A percentile compares a stretch with the other conserved stretches of the same genome.
Evolutionary conservation across 1,284 basidiomycete genomes (phyloP).

Genomic region (Ceratobasidium sp.): DNA sequence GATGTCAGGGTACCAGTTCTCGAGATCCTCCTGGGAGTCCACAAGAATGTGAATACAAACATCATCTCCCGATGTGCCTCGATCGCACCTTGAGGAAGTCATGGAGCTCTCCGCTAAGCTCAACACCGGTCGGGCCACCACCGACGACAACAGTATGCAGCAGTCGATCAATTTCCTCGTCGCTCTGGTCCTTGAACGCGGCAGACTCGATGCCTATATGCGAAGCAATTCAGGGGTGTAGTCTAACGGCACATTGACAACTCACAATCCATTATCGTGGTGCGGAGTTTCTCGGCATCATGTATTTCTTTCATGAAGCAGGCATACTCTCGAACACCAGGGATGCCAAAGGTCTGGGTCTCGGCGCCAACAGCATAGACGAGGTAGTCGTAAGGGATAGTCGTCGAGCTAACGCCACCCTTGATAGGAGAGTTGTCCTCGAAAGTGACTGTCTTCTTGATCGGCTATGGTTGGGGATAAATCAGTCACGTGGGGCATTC

Average conservation of each 20-base stretch:
- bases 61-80: background rate
- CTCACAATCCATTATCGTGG: slow-evolving; percentile 75
- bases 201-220: slow-evolving; percentile 81
- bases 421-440: slow-evolving; percentile 81
- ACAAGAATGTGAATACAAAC: background rate
- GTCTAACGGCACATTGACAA: no score
- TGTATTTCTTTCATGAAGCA: slow-evolving; percentile 97
- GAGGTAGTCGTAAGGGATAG: slow-evolving; percentile 94
- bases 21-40: slow-evolving; percentile 75
- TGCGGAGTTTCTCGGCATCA: slow-evolving; percentile 85
- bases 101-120: slow-evolving; percentile 89
- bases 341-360: slow-evolving; percentile 95
- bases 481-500: slow-evolving; percentile 5
- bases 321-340: slow-evolving; percentile 89
- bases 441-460: slow-evolving; percentile 92
- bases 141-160: slow-evolving; percentile 95
- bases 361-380: slow-evolving; percentile 96
- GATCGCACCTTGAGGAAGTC: slow-evolving; percentile 80
- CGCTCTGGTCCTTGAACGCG: slow-evolving; percentile 87
- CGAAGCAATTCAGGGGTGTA: background rate
- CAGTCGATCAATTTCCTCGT: slow-evolving; percentile 86
- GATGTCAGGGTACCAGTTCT: slow-evolving; percentile 82
- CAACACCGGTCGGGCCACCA: slow-evolving; percentile 95
- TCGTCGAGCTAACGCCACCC: slow-evolving; percentile 71
- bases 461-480: slow-evolving; percentile 58